Conservation (phyloP, 805 yeast genomes). For the Ogataea zsoltii region DNA sequence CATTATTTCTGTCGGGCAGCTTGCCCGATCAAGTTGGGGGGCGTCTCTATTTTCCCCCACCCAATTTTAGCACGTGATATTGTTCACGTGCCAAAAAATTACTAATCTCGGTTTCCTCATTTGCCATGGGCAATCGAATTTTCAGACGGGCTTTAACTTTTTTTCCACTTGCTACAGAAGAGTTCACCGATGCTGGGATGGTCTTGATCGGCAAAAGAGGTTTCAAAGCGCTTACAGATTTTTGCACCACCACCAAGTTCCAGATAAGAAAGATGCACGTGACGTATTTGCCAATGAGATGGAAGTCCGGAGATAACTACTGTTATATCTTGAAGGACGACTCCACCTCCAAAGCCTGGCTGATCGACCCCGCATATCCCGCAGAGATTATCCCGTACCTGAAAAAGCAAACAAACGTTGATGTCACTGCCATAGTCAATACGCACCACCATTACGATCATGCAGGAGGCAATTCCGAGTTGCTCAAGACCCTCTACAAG, state of each 20-base stretch:
- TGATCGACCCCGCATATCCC: conserved; percentile 93
- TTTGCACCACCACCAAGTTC: too few relatives aligned
- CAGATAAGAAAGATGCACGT: conserved; percentile 69
- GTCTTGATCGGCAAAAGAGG: too few relatives aligned
- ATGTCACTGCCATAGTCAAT: conserved; percentile 78
- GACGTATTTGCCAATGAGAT: conserved; percentile 83
- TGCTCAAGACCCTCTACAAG: conserved; percentile 36
- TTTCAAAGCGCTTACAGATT: too few relatives aligned
- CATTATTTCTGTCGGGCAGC: too few relatives aligned
- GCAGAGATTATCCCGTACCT: conserved; percentile 57
- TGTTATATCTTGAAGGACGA: conserved; percentile 77
- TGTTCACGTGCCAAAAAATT: too few relatives aligned
- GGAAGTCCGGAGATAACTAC: conserved; percentile 93
- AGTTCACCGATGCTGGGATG: too few relatives aligned
- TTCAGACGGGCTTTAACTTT: too few relatives aligned
- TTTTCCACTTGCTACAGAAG: neutral
- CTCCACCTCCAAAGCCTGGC: conserved; percentile 65
- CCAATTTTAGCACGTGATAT: too few relatives aligned
- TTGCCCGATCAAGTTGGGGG: too few relatives aligned
- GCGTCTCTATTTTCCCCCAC: too few relatives aligned
- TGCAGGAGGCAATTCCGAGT: conserved; percentile 73
- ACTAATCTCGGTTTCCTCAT: too few relatives aligned
- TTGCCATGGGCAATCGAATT: too few relatives aligned
- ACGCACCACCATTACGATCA: conserved; percentile 98
- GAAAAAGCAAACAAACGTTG: conserved; percentile 34